These are phyloP conservation scores for Tulasnella sp. DNA, from an alignment of 768 basidiomycete species.

Conservation along the genomic window DNA sequence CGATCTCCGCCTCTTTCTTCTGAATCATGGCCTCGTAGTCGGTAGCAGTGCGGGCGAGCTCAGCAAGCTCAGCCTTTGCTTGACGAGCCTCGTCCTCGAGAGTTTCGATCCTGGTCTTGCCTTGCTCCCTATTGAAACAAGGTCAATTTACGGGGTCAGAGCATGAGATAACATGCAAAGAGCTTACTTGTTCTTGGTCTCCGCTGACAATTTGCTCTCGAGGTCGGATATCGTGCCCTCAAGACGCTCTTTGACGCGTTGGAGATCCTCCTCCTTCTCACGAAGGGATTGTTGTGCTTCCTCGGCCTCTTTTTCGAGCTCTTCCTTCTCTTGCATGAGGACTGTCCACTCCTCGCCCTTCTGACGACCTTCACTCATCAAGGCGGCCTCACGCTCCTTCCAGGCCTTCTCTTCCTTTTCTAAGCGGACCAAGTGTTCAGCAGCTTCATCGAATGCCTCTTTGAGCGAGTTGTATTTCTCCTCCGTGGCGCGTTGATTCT, in stretches of 20 bases:
- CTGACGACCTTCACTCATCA: constrained; percentile 43
- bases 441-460: constrained; percentile 68
- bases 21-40: constrained; percentile 66
- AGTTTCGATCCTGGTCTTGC: constrained; percentile 45
- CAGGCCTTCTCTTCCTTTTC: constrained; percentile 66
- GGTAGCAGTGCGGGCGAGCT: constrained; percentile 60
- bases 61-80: constrained; percentile 61
- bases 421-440: constrained; percentile 70
- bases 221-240: constrained; percentile 53
- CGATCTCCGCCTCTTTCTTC: constrained; percentile 63
- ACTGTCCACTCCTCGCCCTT: constrained; percentile 48
- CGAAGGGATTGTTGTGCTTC: constrained; percentile 55
- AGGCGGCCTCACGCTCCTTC: constrained; percentile 49
- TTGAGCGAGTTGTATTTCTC: constrained; percentile 62
- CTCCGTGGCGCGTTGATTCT: constrained; percentile 65
- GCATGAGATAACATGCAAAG: background rate
- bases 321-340: constrained; percentile 46
- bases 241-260: constrained; percentile 59
- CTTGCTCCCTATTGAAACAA: constrained; percentile 39
- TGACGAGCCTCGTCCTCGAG: constrained; percentile 59
- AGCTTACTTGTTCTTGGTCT: constrained; percentile 51
- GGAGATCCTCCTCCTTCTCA: constrained; percentile 71
- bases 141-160: background rate
- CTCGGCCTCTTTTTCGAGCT: constrained; percentile 50
- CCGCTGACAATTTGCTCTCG: constrained; percentile 54